These are phyloP conservation scores for Yueomyces sp. DNA, from an alignment of 805 yeast genomes.

Conservation along the genomic window DNA sequence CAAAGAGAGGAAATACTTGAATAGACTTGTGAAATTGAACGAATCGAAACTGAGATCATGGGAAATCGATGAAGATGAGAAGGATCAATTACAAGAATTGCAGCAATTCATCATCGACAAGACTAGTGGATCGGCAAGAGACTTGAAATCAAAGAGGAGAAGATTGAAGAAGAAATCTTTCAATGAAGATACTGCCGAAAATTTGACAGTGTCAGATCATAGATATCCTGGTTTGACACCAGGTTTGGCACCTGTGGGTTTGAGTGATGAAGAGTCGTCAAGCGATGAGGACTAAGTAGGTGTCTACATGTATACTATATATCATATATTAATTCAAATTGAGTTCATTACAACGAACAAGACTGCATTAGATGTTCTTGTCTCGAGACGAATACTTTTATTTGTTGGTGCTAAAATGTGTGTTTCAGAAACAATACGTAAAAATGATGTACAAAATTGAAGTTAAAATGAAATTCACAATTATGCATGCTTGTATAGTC, in stretches of 20 bases:
- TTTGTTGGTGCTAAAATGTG: no score
- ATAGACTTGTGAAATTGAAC: constrained; percentile 26
- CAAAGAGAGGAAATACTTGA: constrained; percentile 25
- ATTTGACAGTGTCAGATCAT: constrained; percentile 7
- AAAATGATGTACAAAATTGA: no score
- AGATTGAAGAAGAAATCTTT: constrained; percentile 18
- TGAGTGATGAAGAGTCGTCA: constrained; percentile 37
- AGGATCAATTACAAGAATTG: constrained; percentile 29
- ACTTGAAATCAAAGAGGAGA: constrained; percentile 23
- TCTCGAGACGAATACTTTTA: no score
- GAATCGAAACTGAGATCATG: constrained; percentile 28
- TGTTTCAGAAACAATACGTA: no score
- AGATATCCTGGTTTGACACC: constrained; percentile 59
- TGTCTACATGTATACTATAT: background rate
- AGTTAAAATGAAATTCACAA: no score
- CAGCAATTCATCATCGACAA: constrained; percentile 32
- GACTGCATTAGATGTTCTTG: no score
- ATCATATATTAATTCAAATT: no score
- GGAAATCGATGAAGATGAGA: constrained; percentile 25
- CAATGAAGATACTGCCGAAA: constrained; percentile 9
- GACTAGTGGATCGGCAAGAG: constrained; percentile 26
- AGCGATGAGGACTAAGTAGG: constrained; percentile 16
- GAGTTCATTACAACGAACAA: no score
- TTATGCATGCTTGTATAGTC: no score
- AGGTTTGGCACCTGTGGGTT: constrained; percentile 73